Base-by-base conservation (phyloP, 176 grass and related monocot genomes). In the Lolium rigidum region DNA sequence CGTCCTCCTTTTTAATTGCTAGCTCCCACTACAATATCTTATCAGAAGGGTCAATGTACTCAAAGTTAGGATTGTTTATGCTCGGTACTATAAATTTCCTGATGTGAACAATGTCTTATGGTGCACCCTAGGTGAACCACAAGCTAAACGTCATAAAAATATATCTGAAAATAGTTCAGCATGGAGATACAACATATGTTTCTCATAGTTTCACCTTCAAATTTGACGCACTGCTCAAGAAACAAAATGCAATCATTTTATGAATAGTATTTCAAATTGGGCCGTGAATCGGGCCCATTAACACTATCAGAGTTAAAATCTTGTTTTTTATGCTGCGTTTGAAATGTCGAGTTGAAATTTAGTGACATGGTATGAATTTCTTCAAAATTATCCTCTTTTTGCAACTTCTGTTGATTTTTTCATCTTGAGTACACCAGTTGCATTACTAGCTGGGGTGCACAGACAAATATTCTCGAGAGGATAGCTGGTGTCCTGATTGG, bases 291-390 rank as follows among this genome's bases (percentile, higher is more conserved):
- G 44, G 70, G 70, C 43, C 44, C 70, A 74, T 47, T 49, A 74
- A 47, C 70, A 74, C 44, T 74, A 13, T 74, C n/a, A 47, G 41
- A 3, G 43, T 22, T 74, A 48, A 49, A 49, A 25, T 70, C 54
- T 70, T 48, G 26, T 66, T 74, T 72, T 49, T 74, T 0, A 44
- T 49, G 21, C 70, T 74, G n/a, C 24, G 13, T 74, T 74, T 24
- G 11, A 74, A 74, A 15, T 74, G 47, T 74, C n/a, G 70, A 74
- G n/a, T 14, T 73, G 43, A 73, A 44, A 49, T 74, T 74, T 49
- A 25, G n/a, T 74, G 70, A 49, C 70, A 74, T 74, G 46, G 70
- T 74, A 74, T 63, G 60, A 7, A 25, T 74, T 5, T 50, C 70
- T 49, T 74, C 13, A 73, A 73, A 67, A 44, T 6, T 15, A 48